Evolutionary conservation across 2,329 filamentous ascomycete species (phyloP).

Genomic region (Peltaster fructicola): DNA sequence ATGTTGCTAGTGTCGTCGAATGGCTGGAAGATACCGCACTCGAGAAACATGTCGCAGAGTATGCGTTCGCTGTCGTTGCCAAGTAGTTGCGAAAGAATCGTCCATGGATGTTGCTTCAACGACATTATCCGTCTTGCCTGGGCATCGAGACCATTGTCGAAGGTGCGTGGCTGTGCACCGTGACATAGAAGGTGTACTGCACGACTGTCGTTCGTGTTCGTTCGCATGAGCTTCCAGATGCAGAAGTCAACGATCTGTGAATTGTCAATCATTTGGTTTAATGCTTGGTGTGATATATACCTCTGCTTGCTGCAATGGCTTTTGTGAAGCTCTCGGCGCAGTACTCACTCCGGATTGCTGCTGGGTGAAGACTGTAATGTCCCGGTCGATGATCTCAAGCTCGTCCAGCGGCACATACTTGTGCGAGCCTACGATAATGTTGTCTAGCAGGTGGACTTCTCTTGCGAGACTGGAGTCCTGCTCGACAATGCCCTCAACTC

Average conservation of each 20-base stretch:
- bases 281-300: constrained; percentile 26
- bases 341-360: constrained; percentile 19
- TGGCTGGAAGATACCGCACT: constrained; percentile 57
- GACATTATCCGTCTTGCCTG: too few relatives aligned
- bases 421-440: constrained; percentile 44
- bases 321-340: constrained; percentile 8
- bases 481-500: constrained; percentile 2
- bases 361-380: constrained; percentile 29
- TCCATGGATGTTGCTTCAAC: constrained; percentile 59
- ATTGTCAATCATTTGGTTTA: constrained; percentile 8
- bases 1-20: constrained; percentile 47
- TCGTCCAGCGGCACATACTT: constrained; percentile 29
- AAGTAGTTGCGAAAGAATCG: constrained; percentile 52
- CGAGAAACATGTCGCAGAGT: constrained; percentile 59
- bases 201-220: constrained; percentile 29
- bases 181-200: constrained; percentile 67
- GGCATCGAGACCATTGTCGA: too few relatives aligned
- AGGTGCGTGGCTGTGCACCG: constrained; percentile 64
- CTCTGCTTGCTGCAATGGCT: constrained; percentile 22
- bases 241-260: constrained; percentile 31
- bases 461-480: constrained; percentile 2
- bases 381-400: constrained; percentile 26
- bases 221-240: constrained; percentile 60
- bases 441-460: constrained; percentile 44
- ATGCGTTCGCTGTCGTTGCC: constrained; percentile 59